Evolutionary conservation across 495 filamentous ascomycete species (phyloP).

Genomic region (Trichocladium antarcticum): DNA sequence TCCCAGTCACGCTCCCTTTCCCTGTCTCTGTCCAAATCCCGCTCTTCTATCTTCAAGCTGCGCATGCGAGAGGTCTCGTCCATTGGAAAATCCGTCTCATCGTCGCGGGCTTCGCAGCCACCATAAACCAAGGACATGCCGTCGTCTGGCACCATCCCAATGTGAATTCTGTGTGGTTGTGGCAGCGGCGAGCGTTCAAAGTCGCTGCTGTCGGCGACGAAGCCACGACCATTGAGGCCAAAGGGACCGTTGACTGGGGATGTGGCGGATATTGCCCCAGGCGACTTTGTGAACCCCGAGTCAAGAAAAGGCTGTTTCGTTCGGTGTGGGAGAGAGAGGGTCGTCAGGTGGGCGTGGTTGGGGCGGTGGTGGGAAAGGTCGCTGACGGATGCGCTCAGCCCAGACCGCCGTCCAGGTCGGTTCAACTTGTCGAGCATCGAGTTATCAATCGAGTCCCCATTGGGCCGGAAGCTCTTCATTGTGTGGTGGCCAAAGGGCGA

Average conservation of each 20-base stretch:
- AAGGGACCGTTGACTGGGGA: constrained; percentile 42
- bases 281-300: constrained; percentile 37
- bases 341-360: constrained; percentile 38
- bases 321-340: constrained; percentile 41
- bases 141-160: constrained; percentile 32
- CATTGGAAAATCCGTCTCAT: constrained; percentile 54
- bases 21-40: constrained; percentile 16
- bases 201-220: constrained; percentile 33
- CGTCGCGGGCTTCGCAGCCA: constrained; percentile 47
- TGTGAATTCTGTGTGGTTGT: constrained; percentile 46
- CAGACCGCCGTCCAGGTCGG: constrained; percentile 45
- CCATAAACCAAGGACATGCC: constrained; percentile 31
- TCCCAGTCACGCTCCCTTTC: constrained; percentile 10
- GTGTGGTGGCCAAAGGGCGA: constrained; percentile 34
- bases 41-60: constrained; percentile 48
- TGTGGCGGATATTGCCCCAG: constrained; percentile 36
- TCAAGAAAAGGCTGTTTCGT: constrained; percentile 31
- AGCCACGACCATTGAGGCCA: constrained; percentile 33
- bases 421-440: constrained; percentile 65
- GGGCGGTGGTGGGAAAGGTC: constrained; percentile 34
- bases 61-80: constrained; percentile 51
- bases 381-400: constrained; percentile 43
- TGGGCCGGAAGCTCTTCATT: constrained; percentile 43
- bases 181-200: constrained; percentile 47
- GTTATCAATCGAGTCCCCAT: constrained; percentile 66